A percentile compares a stretch with the other conserved stretches of the same genome.
These are phyloP conservation scores for Coemansia aciculifera DNA, from an alignment of 192 early-diverging fungal genomes.

Conservation along the genomic window DNA sequence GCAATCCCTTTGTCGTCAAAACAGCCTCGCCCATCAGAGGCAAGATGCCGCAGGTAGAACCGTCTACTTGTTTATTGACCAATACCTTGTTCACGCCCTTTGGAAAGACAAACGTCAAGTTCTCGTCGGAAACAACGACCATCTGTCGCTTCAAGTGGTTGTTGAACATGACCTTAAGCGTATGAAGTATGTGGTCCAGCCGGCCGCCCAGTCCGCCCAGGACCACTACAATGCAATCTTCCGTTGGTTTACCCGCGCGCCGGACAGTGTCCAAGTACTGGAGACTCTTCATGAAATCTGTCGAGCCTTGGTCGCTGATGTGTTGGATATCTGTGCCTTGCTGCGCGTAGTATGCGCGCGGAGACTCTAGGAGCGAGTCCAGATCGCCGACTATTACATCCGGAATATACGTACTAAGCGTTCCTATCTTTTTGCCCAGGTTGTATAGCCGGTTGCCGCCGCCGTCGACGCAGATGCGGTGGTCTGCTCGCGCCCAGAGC, in stretches of 20 bases:
- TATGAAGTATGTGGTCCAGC: conserved; percentile 86
- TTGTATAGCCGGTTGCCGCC: conserved; percentile 86
- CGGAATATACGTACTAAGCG: conserved; percentile 48
- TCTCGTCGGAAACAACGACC: conserved; percentile 69
- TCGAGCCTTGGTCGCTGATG: conserved; percentile 63
- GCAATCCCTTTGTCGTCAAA: conserved; percentile 73
- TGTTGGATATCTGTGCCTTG: conserved; percentile 9
- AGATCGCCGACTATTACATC: conserved; percentile 83
- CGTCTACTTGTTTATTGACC: conserved; percentile 65
- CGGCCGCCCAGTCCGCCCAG: conserved; percentile 82
- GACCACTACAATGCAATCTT: conserved; percentile 66
- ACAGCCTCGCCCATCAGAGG: conserved; percentile 67
- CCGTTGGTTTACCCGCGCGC: conserved; percentile 6
- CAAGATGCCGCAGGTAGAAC: conserved; percentile 86
- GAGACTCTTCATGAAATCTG: conserved; percentile 93
- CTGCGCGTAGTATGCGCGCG: conserved; percentile 66
- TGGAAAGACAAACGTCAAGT: conserved; percentile 66
- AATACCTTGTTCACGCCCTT: conserved; percentile 65
- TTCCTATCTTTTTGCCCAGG: conserved; percentile 49
- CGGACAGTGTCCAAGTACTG: conserved; percentile 37
- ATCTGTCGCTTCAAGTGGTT: conserved; percentile 59
- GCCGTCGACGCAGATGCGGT: conserved; percentile 82
- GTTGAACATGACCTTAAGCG: conserved; percentile 72
- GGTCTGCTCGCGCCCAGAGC: conserved; percentile 46
- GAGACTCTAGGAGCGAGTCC: conserved; percentile 70